Evolutionary conservation across 2,329 filamentous ascomycete species (phyloP), one percentile per base, ranked within the genome.

Genomic region (Balansia obtecta): DNA sequence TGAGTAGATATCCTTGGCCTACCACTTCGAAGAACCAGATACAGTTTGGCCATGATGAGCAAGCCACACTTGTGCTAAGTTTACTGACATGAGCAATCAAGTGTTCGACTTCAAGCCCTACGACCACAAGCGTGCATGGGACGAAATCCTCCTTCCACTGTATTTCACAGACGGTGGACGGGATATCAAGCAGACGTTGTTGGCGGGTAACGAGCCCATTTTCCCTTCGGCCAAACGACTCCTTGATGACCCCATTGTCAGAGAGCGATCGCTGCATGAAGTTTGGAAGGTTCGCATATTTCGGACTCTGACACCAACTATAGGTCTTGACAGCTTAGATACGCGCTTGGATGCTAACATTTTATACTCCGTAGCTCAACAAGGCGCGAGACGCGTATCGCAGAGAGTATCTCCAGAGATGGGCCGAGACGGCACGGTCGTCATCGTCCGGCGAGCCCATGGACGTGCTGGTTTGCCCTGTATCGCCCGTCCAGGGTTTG

Each of bases 401-500:
- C 3, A 51, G 56, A 2, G 51, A 60, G 8, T 72, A 72, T 53
- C 60, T 65, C 2, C 53, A 61, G 1, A 61, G 64, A 9, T 73
- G 69, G 67, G 65, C 66, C 32, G 57, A 62, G 41, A 69, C 66
- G 4, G 63, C 60, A 8, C 55, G 52, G 20, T 20, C 6, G 30
- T 50, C 27, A 56, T 53, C 2, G 61, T 61, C 5, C 41, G 48
- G 47, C 57, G 61, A 42, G 71, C 52, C 50, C 39, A 54, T 83
- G 9, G 82, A 86, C 60, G 76, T 81, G 0, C 75, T 86, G 34
- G 66, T 86, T 1, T 80, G 75, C 50, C 82, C 82, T 0, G 75
- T 71, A 0, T 75, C 74, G 0, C 77, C 79, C 1, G n/a, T 76
- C 71, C 64, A 75, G 53, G 71, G 63, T 57, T 51, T 66, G 52